Conservation (phyloP, 768 basidiomycete genomes). For the Exsudoporus frostii region DNA sequence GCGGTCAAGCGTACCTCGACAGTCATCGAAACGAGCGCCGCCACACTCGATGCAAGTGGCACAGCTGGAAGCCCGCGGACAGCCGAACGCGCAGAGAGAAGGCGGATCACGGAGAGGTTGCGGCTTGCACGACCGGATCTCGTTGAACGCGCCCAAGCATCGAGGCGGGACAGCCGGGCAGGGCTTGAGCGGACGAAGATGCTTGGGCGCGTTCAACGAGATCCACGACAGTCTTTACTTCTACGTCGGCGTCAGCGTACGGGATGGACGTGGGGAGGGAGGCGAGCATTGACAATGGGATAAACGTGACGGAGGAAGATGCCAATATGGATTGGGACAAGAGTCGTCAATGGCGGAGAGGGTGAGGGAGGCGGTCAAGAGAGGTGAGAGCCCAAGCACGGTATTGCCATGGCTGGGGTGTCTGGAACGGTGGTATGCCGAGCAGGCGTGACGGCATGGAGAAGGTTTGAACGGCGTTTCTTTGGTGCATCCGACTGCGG, state of each 20-base stretch:
- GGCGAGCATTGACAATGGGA: neutral
- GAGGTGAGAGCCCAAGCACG: slow-evolving; percentile 15
- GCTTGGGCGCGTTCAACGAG: too few relatives aligned
- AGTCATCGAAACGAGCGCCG: neutral
- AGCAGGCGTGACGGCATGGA: neutral
- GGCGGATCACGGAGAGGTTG: slow-evolving; percentile 37
- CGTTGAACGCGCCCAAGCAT: slow-evolving; percentile 29
- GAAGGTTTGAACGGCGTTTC: too few relatives aligned
- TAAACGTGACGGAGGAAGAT: slow-evolving; percentile 4
- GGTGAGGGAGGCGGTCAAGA: slow-evolving; percentile 21
- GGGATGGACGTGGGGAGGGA: neutral
- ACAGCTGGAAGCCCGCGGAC: slow-evolving; percentile 15
- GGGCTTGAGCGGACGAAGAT: neutral
- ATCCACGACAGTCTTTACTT: neutral
- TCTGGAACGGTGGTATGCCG: slow-evolving; percentile 15
- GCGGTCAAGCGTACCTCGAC: neutral
- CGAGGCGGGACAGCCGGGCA: slow-evolving; percentile 16
- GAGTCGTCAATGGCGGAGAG: slow-evolving; percentile 21
- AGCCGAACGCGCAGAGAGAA: slow-evolving; percentile 19
- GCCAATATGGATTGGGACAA: slow-evolving; percentile 26
- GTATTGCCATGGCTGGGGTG: slow-evolving; percentile 30
- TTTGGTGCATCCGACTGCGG: too few relatives aligned
- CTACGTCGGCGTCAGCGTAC: neutral
- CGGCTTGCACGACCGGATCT: slow-evolving; percentile 44
- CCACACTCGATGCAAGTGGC: neutral